phyloP scores from a whole-genome alignment of 331 rosid species.

The Telfairia occidentalis region DNA sequence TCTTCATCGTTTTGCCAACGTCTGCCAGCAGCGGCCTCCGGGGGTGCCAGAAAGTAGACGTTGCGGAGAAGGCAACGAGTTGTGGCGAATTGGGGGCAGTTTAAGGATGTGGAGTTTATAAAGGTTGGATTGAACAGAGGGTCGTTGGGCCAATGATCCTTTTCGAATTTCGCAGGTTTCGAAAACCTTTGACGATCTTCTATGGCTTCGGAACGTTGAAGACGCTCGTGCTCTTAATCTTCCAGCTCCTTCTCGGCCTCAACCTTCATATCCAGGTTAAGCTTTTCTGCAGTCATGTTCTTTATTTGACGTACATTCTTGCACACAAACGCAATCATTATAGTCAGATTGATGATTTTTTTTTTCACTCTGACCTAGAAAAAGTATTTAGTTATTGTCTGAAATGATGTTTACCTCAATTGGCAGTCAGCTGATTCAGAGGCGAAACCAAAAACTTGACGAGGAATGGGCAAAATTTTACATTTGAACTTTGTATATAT shows the following conservation, averaged over 20 bases:
- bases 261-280: constrained; percentile 72
- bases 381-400: too few species aligned
- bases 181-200: constrained; percentile 44
- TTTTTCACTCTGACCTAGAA: too few species aligned
- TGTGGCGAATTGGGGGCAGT: constrained; percentile 53
- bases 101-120: constrained; percentile 63
- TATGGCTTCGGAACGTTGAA: constrained; percentile 79
- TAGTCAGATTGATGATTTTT: too few species aligned
- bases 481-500: too few species aligned
- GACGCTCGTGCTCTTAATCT: constrained; percentile 44
- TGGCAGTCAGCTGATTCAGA: too few species aligned
- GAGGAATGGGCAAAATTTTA: too few species aligned
- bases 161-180: constrained; percentile 51
- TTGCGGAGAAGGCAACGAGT: constrained; percentile 24
- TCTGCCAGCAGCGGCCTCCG: constrained; percentile 15
- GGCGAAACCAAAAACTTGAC: too few species aligned
- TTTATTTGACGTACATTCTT: background rate
- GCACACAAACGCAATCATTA: too few species aligned
- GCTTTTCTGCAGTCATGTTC: background rate
- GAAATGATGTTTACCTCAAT: too few species aligned
- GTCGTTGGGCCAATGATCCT: constrained; percentile 52
- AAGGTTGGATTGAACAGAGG: constrained; percentile 46
- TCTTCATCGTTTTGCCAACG: constrained; percentile 23
- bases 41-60: constrained; percentile 15
- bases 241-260: constrained; percentile 52